phyloP scores from a whole-genome alignment of 768 basidiomycete genomes.

The Pulveroboletus sp. region DNA sequence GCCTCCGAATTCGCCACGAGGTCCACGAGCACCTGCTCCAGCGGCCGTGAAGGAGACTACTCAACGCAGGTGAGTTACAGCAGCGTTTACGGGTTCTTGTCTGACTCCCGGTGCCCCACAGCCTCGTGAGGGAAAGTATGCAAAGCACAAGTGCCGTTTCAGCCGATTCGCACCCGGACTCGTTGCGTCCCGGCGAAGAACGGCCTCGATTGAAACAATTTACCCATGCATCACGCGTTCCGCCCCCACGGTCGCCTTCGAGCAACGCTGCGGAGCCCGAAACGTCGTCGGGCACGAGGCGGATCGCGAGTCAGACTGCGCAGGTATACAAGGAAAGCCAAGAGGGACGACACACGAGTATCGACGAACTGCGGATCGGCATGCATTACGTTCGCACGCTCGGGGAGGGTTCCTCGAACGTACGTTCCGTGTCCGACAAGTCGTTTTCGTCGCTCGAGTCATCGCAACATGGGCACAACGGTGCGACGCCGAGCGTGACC shows the following conservation, averaged over 20 bases:
- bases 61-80: slow-evolving; percentile 21
- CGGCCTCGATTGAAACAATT: slow-evolving; percentile 70
- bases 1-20: slow-evolving; percentile 47
- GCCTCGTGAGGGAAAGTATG: slow-evolving; percentile 54
- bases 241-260: slow-evolving; percentile 49
- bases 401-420: slow-evolving; percentile 45
- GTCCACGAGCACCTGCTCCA: slow-evolving; percentile 26
- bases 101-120: slow-evolving; percentile 29
- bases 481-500: slow-evolving; percentile 19
- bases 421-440: slow-evolving; percentile 34
- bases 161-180: slow-evolving; percentile 31
- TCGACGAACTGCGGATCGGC: slow-evolving; percentile 65
- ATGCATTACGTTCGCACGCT: slow-evolving; percentile 68
- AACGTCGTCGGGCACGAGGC: slow-evolving; percentile 31
- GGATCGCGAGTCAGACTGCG: slow-evolving; percentile 61
- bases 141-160: slow-evolving; percentile 39
- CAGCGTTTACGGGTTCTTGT: background rate
- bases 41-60: slow-evolving; percentile 21
- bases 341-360: slow-evolving; percentile 38
- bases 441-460: slow-evolving; percentile 65
- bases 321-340: slow-evolving; percentile 46
- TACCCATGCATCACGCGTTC: slow-evolving; percentile 62
- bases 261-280: slow-evolving; percentile 17
- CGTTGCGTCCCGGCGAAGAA: slow-evolving; percentile 27
- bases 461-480: slow-evolving; percentile 42